Percentiles rank a stretch among this genome's conserved stretches.
phyloP scores from a whole-genome alignment of 2,329 filamentous ascomycete species.

The Ascochyta clinopodiicola region DNA sequence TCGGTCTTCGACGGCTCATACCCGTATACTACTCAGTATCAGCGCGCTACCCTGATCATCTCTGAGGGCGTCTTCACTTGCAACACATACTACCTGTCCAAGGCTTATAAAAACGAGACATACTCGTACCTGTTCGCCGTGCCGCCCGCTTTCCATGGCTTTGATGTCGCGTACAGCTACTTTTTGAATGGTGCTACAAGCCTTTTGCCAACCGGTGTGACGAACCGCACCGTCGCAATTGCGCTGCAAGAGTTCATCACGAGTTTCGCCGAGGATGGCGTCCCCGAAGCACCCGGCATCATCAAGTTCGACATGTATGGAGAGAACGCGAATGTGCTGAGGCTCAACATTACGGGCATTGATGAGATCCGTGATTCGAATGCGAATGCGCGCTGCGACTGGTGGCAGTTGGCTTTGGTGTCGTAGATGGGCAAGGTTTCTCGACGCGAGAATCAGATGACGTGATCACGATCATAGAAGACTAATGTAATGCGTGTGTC shows the following conservation, averaged over 20 bases:
- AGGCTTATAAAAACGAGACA: conserved; percentile 55
- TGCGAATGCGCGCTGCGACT: conserved; percentile 58
- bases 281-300: conserved; percentile 48
- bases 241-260: conserved; percentile 56
- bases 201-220: conserved; percentile 21
- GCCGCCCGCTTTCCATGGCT: conserved; percentile 60
- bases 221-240: conserved; percentile 48
- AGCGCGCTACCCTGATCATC: conserved; percentile 51
- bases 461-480: neutral
- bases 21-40: conserved; percentile 55
- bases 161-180: conserved; percentile 61
- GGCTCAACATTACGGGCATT: conserved; percentile 53
- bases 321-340: conserved; percentile 51
- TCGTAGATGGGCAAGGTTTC: conserved; percentile 13
- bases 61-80: conserved; percentile 58
- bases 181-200: conserved; percentile 50
- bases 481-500: conserved; percentile 8
- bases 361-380: conserved; percentile 53
- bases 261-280: conserved; percentile 50
- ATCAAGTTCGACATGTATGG: conserved; percentile 58
- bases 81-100: conserved; percentile 60
- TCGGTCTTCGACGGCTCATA: conserved; percentile 55
- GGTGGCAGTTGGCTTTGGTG: conserved; percentile 59
- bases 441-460: no score
- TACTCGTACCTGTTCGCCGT: conserved; percentile 62